phyloP scores from a whole-genome alignment of 1,139 yeast species.

The Yamadazyma conglobata region DNA sequence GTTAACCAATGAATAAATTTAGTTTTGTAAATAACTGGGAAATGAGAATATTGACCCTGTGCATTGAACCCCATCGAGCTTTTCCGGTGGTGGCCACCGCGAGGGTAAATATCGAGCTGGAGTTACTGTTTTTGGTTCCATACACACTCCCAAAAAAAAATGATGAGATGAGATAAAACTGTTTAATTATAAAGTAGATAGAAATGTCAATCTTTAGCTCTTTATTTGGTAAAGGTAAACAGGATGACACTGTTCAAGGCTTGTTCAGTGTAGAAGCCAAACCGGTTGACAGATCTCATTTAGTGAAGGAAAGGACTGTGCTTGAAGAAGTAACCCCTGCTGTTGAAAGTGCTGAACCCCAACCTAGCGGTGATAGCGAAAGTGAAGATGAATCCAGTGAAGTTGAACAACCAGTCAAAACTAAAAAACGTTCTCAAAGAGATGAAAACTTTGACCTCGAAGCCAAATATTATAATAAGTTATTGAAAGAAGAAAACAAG shows the following conservation, averaged over 20 bases:
- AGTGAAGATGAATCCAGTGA: slow-evolving; percentile 5
- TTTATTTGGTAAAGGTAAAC: slow-evolving; percentile 24
- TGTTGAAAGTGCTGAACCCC: slow-evolving; percentile 2
- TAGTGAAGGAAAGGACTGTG: slow-evolving; percentile 5
- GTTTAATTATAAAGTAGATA: neutral
- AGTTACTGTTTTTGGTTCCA: no score
- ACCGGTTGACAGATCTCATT: slow-evolving; percentile 9
- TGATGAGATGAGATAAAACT: slow-evolving; percentile 12
- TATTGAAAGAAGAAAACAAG: slow-evolving; percentile 24
- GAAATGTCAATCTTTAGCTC: slow-evolving; percentile 25
- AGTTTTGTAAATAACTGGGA: no score
- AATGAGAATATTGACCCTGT: no score
- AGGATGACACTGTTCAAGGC: slow-evolving; percentile 30
- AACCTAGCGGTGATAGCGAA: slow-evolving; percentile 9
- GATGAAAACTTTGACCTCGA: slow-evolving; percentile 48
- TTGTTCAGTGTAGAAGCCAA: slow-evolving; percentile 24
- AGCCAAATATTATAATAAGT: slow-evolving; percentile 41
- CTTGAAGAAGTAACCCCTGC: neutral
- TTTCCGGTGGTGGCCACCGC: no score
- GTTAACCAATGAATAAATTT: no score
- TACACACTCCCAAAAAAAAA: no score
- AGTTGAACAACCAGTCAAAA: slow-evolving; percentile 17
- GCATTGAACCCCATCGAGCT: no score
- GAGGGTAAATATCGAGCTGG: no score
- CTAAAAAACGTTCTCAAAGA: slow-evolving; percentile 18